Evolutionary conservation across 2,329 filamentous ascomycete species (phyloP).

Genomic region (Fusarium fracticaudum): DNA sequence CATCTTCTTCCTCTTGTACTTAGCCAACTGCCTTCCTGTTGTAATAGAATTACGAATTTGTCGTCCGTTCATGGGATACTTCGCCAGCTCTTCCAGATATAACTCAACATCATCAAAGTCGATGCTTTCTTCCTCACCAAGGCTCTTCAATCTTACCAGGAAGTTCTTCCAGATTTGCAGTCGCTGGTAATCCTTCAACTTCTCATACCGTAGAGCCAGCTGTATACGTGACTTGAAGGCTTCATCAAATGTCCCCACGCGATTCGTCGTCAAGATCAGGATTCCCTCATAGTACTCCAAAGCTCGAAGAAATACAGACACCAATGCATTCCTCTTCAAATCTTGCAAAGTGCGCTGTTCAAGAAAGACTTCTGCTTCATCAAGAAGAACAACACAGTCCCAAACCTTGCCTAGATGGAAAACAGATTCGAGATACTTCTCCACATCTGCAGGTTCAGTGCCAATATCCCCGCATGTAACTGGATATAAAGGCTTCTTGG

Average conservation of each 20-base stretch:
- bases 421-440: conserved; percentile 25
- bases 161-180: conserved; percentile 16
- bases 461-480: conserved; percentile 34
- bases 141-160: not conserved
- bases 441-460: conserved; percentile 24
- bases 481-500: conserved; percentile 27
- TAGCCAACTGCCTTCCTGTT: conserved; percentile 1
- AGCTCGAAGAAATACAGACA: conserved; percentile 6
- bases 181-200: not conserved
- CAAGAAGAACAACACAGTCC: conserved; percentile 19
- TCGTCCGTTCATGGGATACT: conserved; percentile 2
- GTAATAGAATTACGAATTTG: conserved; percentile 22
- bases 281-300: conserved; percentile 13
- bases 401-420: conserved; percentile 22
- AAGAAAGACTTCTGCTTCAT: conserved; percentile 20
- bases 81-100: not conserved
- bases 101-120: not conserved
- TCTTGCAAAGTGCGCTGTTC: not conserved
- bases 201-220: conserved; percentile 3
- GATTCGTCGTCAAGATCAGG: not conserved
- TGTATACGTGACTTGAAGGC: conserved; percentile 18
- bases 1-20: conserved; percentile 1
- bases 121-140: not conserved
- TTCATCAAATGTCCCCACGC: conserved; percentile 11
- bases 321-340: not conserved